Percentiles rank a stretch among this genome's conserved stretches.
Conservation (phyloP, 129 eudicot species). For the Flaveria sonorensis region DNA sequence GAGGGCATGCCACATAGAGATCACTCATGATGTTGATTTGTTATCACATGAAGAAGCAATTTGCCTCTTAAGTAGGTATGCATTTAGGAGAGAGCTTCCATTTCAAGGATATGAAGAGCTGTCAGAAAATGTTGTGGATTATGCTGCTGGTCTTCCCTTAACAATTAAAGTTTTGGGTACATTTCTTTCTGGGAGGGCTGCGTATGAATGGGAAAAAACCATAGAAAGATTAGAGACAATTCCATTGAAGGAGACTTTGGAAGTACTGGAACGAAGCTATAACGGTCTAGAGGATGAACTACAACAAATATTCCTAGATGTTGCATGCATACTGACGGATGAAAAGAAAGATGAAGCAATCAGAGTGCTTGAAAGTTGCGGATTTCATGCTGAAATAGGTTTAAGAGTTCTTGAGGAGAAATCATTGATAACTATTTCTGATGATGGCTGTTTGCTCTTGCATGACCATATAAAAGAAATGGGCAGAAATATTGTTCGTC, state of each 20-base stretch:
- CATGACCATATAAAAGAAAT: conserved; percentile 20
- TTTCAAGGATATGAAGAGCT: not conserved
- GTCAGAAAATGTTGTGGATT: conserved; percentile 7
- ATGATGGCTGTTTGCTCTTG: not conserved
- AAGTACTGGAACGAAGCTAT: conserved; percentile 1
- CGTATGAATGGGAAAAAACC: not conserved
- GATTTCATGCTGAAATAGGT: not conserved
- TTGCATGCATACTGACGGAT: conserved; percentile 14
- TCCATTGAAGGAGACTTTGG: not conserved
- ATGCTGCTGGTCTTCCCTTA: conserved; percentile 22
- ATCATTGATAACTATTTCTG: conserved; percentile 9
- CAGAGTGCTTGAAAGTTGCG: conserved; percentile 3
- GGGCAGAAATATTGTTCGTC: not conserved
- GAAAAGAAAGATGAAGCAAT: not conserved
- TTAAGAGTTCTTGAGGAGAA: conserved; percentile 16
- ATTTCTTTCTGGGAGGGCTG: not conserved
- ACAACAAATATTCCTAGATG: conserved; percentile 14
- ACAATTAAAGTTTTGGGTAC: conserved; percentile 7
- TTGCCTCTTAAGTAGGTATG: conserved; percentile 11
- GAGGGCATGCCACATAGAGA: not conserved
- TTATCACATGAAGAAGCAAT: conserved; percentile 1
- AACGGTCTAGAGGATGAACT: not conserved
- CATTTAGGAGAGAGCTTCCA: conserved; percentile 4
- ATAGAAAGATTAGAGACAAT: not conserved
- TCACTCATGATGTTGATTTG: not conserved